Percentiles rank a stretch among this genome's conserved stretches.
Evolutionary conservation across 306 rosid species (phyloP).

Genomic region (Mimosa bimucronata): DNA sequence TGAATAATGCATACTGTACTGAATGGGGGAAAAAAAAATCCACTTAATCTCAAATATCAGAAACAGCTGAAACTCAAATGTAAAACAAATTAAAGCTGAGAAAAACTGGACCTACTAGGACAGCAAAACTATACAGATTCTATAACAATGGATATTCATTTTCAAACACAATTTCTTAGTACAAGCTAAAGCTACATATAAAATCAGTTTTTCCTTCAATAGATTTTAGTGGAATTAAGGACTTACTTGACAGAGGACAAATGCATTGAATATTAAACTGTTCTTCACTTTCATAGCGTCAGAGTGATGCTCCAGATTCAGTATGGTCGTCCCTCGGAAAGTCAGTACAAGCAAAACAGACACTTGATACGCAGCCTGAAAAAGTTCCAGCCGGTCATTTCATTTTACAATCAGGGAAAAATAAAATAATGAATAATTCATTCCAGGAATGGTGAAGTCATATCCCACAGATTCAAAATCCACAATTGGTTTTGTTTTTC

Average conservation of each 20-base stretch:
- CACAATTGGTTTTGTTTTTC: too few species aligned
- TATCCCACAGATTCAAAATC: slow-evolving; percentile 3
- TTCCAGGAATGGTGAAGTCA: not conserved
- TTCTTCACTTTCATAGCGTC: slow-evolving; percentile 67
- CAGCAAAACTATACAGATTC: slow-evolving; percentile 5
- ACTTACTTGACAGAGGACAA: slow-evolving; percentile 94
- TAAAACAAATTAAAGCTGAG: slow-evolving; percentile 10
- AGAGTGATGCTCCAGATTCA: slow-evolving; percentile 47
- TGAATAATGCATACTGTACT: not conserved
- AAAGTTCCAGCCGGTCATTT: slow-evolving; percentile 30
- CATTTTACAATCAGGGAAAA: slow-evolving; percentile 16
- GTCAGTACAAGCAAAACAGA: slow-evolving; percentile 77
- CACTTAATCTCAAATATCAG: slow-evolving; percentile 1
- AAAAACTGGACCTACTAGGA: not conserved
- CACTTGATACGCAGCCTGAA: slow-evolving; percentile 92
- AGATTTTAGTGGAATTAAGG: slow-evolving; percentile 16
- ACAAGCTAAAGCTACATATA: not conserved
- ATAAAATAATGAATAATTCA: not conserved
- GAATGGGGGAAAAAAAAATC: not conserved
- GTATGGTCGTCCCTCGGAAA: slow-evolving; percentile 71
- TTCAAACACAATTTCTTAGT: not conserved
- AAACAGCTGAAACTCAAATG: not conserved
- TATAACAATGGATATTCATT: not conserved
- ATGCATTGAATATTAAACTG: slow-evolving; percentile 91
- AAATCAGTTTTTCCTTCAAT: not conserved